Conservation (phyloP, 768 basidiomycete genomes). For the Tephrocybe sp. region DNA sequence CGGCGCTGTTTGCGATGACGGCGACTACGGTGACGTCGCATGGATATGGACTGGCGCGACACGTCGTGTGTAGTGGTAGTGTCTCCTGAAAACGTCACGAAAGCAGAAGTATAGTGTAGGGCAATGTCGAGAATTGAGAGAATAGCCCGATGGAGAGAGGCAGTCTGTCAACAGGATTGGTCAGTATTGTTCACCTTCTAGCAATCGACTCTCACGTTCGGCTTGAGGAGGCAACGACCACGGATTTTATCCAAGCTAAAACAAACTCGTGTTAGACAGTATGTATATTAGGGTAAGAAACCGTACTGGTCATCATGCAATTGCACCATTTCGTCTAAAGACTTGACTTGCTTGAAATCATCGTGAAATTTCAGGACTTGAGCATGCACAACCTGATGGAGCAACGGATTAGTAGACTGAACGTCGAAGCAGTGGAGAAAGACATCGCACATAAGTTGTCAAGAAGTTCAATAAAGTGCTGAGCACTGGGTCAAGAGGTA, state of each 20-base stretch:
- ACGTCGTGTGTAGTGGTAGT: slow-evolving; percentile 58
- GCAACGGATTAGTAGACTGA: neutral
- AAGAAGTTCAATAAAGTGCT: slow-evolving; percentile 54
- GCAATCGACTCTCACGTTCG: slow-evolving; percentile 39
- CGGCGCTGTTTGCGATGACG: slow-evolving; percentile 51
- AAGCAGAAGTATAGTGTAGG: slow-evolving; percentile 64
- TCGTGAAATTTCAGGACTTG: slow-evolving; percentile 61
- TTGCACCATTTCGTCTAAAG: slow-evolving; percentile 74
- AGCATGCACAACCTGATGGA: slow-evolving; percentile 60
- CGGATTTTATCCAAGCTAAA: slow-evolving; percentile 51
- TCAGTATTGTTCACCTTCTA: neutral
- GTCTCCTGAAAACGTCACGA: slow-evolving; percentile 58
- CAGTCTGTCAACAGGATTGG: slow-evolving; percentile 42
- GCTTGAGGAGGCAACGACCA: slow-evolving; percentile 59
- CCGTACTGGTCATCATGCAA: slow-evolving; percentile 71
- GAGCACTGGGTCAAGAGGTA: neutral
- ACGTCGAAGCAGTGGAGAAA: neutral
- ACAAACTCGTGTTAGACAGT: neutral
- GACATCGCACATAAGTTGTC: slow-evolving; percentile 60
- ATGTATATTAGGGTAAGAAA: neutral
- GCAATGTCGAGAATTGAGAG: slow-evolving; percentile 72
- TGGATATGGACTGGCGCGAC: slow-evolving; percentile 46
- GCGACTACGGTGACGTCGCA: slow-evolving; percentile 61
- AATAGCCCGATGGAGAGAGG: slow-evolving; percentile 61
- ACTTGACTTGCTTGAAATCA: slow-evolving; percentile 47